Base-by-base conservation (phyloP, 768 basidiomycete species). In the Termitomyces sp. region DNA sequence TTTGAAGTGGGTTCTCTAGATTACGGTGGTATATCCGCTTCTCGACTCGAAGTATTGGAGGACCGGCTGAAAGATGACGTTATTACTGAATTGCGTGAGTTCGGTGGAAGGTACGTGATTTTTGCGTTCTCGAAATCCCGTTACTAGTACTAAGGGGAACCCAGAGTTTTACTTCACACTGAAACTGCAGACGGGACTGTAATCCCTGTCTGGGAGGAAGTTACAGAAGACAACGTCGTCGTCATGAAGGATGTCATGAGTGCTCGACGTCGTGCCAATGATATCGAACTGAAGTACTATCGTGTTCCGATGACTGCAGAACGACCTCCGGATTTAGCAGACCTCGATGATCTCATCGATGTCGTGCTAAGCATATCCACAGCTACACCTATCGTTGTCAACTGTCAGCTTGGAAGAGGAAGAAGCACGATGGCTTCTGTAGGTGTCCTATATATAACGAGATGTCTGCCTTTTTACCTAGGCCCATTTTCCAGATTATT, bases 271-370 rank as follows among this genome's bases (percentile, higher is more conserved):
- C 64, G 72, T 20, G 65, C 68, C 0, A 70, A 76, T 20, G 80
- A 78, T n/a, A 71, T 88, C 27, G 82, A 86, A 50, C 76, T 98
- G 25, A 76, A 82, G 54, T 97, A 95, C 68, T 75, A 78, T 52
- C 86, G 97, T 16, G 84, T 98, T 31, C 96, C 97, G 1, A 89
- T 98, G 64, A 99, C 97, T 5, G 87, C 95, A 0, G 95, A 98
- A 68, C 85, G 81, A 35, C 76, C 88, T 10, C 86, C 88, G 0
- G 89, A 92, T 65, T 86, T 84, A 66, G 70, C 82, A 22, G 89
- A 91, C 62, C 73, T 91, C 45, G 84, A 76, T 57, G 87, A 91
- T 57, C 76, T 96, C 23, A 86, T 94, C 56, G 85, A 90, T 18
- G 78, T 94, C 1, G 86, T 90, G 27, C 75, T 93, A 36, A 77